phyloP scores from a whole-genome alignment of 495 filamentous ascomycete species.

The Neurospora hispaniola region DNA sequence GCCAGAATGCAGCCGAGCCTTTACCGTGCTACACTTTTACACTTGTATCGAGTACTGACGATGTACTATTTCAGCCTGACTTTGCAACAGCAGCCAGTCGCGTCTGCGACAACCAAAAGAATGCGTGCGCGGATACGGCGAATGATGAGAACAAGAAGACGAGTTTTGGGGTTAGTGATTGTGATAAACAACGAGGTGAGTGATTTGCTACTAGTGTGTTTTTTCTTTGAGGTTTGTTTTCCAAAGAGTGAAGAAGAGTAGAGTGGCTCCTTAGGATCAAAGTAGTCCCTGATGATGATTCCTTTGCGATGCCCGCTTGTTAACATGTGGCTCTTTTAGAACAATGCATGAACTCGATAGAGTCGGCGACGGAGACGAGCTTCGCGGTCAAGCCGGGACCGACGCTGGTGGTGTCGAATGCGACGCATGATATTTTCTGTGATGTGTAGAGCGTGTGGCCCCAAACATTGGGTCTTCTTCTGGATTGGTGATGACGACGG shows the following conservation, averaged over 20 bases:
- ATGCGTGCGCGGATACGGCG: slow-evolving; percentile 24
- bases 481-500: neutral
- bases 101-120: slow-evolving; percentile 33
- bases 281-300: neutral
- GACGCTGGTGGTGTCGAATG: neutral
- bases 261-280: neutral
- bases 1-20: no score
- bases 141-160: slow-evolving; percentile 15
- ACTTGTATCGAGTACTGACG: no score
- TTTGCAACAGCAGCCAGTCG: slow-evolving; percentile 29
- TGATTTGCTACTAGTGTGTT: neutral
- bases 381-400: slow-evolving; percentile 8
- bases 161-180: slow-evolving; percentile 22
- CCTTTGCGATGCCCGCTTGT: neutral
- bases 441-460: neutral
- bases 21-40: no score
- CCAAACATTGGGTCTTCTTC: neutral
- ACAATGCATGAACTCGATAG: slow-evolving; percentile 18
- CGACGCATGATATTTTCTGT: neutral
- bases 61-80: slow-evolving; percentile 4
- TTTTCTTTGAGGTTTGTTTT: neutral
- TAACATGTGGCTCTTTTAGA: slow-evolving; percentile 7
- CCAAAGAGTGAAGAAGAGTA: neutral
- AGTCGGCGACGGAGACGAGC: slow-evolving; percentile 12
- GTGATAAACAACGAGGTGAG: slow-evolving; percentile 30